Base-by-base conservation (phyloP, 805 yeast species). In the Suhomyces sp. region DNA sequence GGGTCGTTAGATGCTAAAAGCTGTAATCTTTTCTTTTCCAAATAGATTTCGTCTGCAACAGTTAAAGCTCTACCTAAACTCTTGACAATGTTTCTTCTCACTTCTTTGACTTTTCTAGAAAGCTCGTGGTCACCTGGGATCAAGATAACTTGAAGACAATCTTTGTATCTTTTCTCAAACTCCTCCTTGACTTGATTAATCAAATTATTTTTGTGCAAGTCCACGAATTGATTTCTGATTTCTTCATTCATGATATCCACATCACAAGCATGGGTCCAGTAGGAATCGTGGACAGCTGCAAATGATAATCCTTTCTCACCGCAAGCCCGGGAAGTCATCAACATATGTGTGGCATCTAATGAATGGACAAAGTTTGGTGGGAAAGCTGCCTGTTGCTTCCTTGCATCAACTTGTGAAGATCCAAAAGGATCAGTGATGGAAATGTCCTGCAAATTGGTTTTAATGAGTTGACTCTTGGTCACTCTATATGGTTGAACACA, bases 361-460 rank as follows among this genome's bases (percentile, higher is more conserved):
- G 98, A 91, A 56, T 91, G 98, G 34, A 91, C 84, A 58, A 76
- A 91, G 58, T 91, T 91, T 20, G 98, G 98, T 11, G 98, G 96
- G 61, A 91, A 86, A 0, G 96, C 98, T 25, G 88, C 79, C 46
- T 79, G 79, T 60, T 93, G 99, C 55, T 90, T 88, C 53, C 95
- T 76, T 5, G 88, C 72, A 58, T 88, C 90, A 27, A 95, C 95
- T 25, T 83, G 84, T 34, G 80, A 79, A 26, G 86, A 72, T 10
- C 83, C 80, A 53, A 79, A 84, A n/a, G 98, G 97, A 65, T 91
- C 97, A 22, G 79, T 67, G 42, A 93, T 84, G 39, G 74, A 79
- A n/a, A 93, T 83, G 1, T 90, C 83, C 58, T 93, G 98, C 44
- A 93, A 64, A 47, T 83, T 83, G 0, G 98, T 91, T n/a, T 68